Evolutionary conservation across 139 green algal species (phyloP).

Genomic region (Desmodesmus armatus): DNA sequence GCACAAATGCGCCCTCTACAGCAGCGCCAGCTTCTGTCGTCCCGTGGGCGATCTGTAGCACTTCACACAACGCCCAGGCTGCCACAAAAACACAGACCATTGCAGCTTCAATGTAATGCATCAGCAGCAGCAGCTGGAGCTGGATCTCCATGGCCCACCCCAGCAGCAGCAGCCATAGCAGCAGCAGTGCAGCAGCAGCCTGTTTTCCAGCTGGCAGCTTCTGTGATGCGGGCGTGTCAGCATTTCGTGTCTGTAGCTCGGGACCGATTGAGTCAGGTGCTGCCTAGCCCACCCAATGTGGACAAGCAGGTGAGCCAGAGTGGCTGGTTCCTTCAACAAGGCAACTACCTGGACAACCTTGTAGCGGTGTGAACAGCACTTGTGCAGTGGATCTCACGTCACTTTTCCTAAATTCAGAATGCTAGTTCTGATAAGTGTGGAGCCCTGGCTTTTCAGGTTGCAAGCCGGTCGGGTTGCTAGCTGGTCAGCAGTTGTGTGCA

Average conservation of each 20-base stretch:
- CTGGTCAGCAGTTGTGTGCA: background rate
- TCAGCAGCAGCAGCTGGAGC: constrained; percentile 8
- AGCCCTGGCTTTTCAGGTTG: no score
- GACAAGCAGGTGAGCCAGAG: constrained; percentile 23
- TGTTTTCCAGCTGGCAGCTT: constrained; percentile 38
- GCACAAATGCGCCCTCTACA: no score
- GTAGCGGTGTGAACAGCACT: no score
- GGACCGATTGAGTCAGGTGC: constrained; percentile 31
- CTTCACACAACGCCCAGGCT: no score
- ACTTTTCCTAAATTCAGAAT: no score
- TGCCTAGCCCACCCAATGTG: constrained; percentile 49
- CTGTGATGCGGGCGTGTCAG: constrained; percentile 24
- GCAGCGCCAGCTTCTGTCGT: no score
- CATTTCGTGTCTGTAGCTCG: constrained; percentile 27
- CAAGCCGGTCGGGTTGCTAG: no score
- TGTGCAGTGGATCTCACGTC: no score
- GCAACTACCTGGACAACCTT: background rate
- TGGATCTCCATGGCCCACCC: no score
- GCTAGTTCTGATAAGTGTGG: no score
- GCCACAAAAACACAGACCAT: constrained; percentile 12
- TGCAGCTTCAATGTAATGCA: background rate
- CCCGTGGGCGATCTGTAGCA: no score
- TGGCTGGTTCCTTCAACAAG: background rate
- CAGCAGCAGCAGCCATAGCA: constrained; percentile 6
- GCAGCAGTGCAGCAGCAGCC: constrained; percentile 48